These are phyloP conservation scores for Apiospora kogelbergensis DNA, from an alignment of 2,329 filamentous ascomycete genomes.

Conservation along the genomic window DNA sequence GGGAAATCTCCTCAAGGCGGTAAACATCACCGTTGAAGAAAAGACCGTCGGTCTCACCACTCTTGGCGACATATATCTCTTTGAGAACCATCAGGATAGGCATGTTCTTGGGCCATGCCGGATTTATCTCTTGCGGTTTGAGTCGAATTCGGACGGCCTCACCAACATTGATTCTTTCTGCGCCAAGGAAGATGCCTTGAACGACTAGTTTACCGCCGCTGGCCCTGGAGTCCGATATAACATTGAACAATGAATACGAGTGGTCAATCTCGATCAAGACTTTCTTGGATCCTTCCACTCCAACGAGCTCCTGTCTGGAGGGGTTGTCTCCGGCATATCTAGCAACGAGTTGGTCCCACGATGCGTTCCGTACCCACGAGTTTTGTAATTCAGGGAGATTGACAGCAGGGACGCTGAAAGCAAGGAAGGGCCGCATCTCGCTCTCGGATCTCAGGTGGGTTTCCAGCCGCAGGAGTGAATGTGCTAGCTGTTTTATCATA, in stretches of 20 bases:
- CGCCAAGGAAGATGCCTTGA: conserved; percentile 51
- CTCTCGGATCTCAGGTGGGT: conserved; percentile 38
- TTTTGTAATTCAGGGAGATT: conserved; percentile 35
- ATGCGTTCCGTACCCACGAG: conserved; percentile 40
- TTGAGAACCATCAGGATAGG: conserved; percentile 36
- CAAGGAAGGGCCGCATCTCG: conserved; percentile 50
- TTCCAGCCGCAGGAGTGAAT: conserved; percentile 37
- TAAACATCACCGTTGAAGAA: conserved; percentile 29
- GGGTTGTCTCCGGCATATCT: conserved; percentile 34
- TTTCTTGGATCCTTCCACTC: conserved; percentile 52
- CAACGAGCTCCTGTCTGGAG: conserved; percentile 40
- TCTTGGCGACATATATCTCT: conserved; percentile 31
- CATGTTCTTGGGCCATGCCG: conserved; percentile 31
- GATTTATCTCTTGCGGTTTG: conserved; percentile 36
- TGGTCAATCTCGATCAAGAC: conserved; percentile 49
- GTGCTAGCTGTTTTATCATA: conserved; percentile 28
- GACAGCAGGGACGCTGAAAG: conserved; percentile 49
- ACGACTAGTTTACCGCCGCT: conserved; percentile 36
- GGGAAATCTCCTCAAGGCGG: conserved; percentile 22
- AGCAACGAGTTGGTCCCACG: conserved; percentile 39
- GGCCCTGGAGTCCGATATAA: conserved; percentile 30
- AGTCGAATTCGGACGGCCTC: conserved; percentile 50
- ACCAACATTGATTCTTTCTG: conserved; percentile 47
- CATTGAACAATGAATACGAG: conserved; percentile 49
- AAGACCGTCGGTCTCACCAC: conserved; percentile 19